Conservation (phyloP, 441 rosid species). For the Breynia disticha region DNA sequence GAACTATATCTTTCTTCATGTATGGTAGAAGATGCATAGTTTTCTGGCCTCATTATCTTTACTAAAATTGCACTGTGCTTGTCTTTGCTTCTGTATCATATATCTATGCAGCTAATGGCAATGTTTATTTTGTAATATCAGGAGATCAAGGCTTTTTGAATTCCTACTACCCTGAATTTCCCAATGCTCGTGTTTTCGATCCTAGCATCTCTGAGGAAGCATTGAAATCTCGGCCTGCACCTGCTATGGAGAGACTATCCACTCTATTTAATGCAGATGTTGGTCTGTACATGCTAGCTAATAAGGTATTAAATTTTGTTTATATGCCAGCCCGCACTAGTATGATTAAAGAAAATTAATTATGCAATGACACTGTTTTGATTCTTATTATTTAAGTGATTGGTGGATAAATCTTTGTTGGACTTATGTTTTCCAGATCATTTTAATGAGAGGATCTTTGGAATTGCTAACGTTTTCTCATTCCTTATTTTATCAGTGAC, state of each 20-base stretch:
- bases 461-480: too few species aligned
- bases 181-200: constrained; percentile 75
- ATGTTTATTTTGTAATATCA: constrained; percentile 10
- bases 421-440: too few species aligned
- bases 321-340: neutral
- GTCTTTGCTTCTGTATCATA: neutral
- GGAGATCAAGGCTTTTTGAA: constrained; percentile 90
- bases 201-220: constrained; percentile 51
- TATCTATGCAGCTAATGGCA: constrained; percentile 4
- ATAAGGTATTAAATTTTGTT: constrained; percentile 48
- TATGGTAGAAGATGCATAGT: too few species aligned
- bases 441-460: too few species aligned
- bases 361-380: too few species aligned
- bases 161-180: constrained; percentile 70
- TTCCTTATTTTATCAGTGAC: too few species aligned
- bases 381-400: too few species aligned
- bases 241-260: constrained; percentile 86
- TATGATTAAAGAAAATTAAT: too few species aligned
- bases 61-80: neutral
- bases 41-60: neutral
- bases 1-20: too few species aligned
- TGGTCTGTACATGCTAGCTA: constrained; percentile 97
- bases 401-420: too few species aligned
- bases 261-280: constrained; percentile 91
- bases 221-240: constrained; percentile 52